Base-by-base conservation (phyloP, 2,329 filamentous ascomycete genomes). In the Elsinoe australis region DNA sequence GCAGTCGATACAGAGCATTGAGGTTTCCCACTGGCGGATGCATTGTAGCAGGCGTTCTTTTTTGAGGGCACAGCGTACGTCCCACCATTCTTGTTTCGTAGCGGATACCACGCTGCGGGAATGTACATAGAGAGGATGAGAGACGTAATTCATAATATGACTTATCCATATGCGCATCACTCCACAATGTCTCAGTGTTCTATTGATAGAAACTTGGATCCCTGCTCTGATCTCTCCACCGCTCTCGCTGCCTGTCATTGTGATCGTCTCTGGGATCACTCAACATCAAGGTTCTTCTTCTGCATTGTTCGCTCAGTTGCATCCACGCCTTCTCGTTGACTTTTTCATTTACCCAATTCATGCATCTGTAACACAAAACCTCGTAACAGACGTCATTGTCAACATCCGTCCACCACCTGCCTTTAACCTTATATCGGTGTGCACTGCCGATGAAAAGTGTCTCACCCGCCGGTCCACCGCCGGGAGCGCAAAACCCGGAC, bases 101-200 rank as follows among this genome's bases (percentile, higher is more conserved):
- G 39, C 39, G 6, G 9, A n/a, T n/a, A n/a, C 8, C 9, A 14
- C n/a, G 39, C 24, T 32, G 14, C 15, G n/a, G 15, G 24, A 19
- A 14, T 44, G 39, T 44, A 44, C 28, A 15, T 32, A 44, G 39
- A 44, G 21, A 44, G n/a, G 39, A 44, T 44, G 39, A 44, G 39
- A 44, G 39, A 44, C 28, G 39, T 29, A 44, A 44, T 31, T 29
- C 17, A 17, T 44, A 44, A 44, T 44, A 44, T 19, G 21, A 14
- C 12, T 26, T 41, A n/a, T n/a, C n/a, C n/a, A n/a, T n/a, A n/a
- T n/a, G n/a, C n/a, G n/a, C n/a, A 35, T 35, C 32, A 35, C 21
- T 12, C 6, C 21, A 15, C 12, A 15, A 8, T 26, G 8, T 15
- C 21, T 22, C 18, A 15, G 12, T 22, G 21, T 8, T 41, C 36